Conservation (phyloP, 371 early-diverging fungal species). For the Umbelopsis sp. region DNA sequence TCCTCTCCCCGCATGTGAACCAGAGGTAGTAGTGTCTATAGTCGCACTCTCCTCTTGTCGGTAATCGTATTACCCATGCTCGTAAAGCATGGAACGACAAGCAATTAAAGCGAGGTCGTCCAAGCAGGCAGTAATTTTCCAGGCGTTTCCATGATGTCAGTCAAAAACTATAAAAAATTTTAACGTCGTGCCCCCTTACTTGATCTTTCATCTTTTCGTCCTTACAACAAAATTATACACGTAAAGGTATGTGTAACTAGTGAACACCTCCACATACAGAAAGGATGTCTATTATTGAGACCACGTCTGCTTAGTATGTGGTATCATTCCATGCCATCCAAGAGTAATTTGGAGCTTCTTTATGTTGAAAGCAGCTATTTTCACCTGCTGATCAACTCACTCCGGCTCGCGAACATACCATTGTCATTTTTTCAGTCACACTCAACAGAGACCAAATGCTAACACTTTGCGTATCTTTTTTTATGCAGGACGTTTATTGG, state of each 20-base stretch:
- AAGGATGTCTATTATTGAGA: slow-evolving; percentile 10
- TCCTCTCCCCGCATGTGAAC: neutral
- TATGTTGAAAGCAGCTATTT: slow-evolving; percentile 9
- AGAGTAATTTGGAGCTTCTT: neutral
- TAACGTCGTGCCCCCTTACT: neutral
- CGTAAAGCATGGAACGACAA: too few relatives aligned
- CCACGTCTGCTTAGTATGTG: neutral
- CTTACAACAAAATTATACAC: neutral
- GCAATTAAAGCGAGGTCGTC: too few relatives aligned
- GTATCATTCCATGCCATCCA: slow-evolving; percentile 6
- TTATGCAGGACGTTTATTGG: too few relatives aligned
- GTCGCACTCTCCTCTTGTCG: too few relatives aligned
- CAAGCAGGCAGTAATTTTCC: too few relatives aligned
- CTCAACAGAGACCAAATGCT: too few relatives aligned
- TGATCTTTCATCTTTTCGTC: neutral
- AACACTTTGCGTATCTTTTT: too few relatives aligned
- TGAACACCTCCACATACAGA: neutral
- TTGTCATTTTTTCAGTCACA: too few relatives aligned
- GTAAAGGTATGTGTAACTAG: neutral
- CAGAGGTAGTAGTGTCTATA: too few relatives aligned
- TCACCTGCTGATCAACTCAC: slow-evolving; percentile 8
- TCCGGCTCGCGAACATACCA: neutral
- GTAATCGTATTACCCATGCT: too few relatives aligned
- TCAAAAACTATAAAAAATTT: too few relatives aligned
- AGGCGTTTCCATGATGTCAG: too few relatives aligned